phyloP scores from a whole-genome alignment of 1,284 basidiomycete genomes.

The Irpex sp. region DNA sequence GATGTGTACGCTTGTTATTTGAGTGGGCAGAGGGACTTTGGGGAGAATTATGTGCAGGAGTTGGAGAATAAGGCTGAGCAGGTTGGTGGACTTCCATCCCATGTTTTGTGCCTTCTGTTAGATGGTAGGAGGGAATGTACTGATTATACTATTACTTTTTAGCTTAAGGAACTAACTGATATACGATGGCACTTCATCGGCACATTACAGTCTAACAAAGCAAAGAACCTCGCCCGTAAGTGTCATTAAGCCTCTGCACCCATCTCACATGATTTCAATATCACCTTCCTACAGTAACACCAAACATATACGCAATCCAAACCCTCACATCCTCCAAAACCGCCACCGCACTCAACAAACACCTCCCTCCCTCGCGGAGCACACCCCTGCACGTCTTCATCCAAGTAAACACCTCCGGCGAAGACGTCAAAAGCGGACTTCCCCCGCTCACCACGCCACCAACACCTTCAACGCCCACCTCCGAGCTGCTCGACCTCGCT shows the following conservation, averaged over 20 bases:
- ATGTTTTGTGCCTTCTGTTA: constrained; percentile 25
- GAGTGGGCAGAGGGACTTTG: constrained; percentile 85
- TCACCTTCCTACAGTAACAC: constrained; percentile 57
- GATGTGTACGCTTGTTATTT: constrained; percentile 85
- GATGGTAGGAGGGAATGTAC: not conserved
- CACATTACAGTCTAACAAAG: constrained; percentile 92
- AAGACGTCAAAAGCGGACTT: constrained; percentile 88
- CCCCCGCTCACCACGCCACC: constrained; percentile 43
- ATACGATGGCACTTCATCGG: constrained; percentile 99
- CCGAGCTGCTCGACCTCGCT: constrained; percentile 68
- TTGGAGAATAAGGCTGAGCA: constrained; percentile 83
- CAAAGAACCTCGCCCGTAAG: constrained; percentile 85
- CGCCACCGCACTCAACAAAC: constrained; percentile 81
- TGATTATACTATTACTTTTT: not conserved
- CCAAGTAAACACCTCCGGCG: constrained; percentile 94
- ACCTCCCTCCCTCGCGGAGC: constrained; percentile 50
- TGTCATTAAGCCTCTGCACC: no score
- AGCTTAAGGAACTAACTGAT: constrained; percentile 57
- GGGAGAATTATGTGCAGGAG: constrained; percentile 98
- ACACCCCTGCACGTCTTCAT: constrained; percentile 71
- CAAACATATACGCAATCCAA: constrained; percentile 88
- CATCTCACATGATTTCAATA: no score
- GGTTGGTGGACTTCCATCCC: constrained; percentile 44
- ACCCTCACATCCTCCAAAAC: constrained; percentile 88
- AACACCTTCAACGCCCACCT: constrained; percentile 17